Base-by-base conservation (phyloP, 352 stramenopile species). In the Bremia lactucae region DNA sequence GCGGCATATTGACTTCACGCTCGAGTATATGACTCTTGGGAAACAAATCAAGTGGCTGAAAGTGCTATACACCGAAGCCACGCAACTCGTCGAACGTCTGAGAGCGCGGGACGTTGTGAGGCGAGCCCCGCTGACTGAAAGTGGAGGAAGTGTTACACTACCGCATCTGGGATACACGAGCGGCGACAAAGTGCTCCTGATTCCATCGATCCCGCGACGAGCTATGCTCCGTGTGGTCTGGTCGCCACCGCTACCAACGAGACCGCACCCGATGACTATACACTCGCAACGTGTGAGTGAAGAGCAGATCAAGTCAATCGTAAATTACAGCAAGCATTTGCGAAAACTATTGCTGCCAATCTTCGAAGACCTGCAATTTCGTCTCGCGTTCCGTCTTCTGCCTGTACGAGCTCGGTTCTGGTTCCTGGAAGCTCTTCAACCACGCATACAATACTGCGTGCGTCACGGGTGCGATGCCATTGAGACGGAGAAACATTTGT, bases 321-420 rank as follows among this genome's bases (percentile, higher is more conserved):
- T 40, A 13, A 11, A 29, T 15, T 29, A 34, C 21, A 18, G 41
- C n/a, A 48, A 40, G 31, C 28, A 24, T 13, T 15, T 48, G 29
- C 41, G n/a, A 11, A 19, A 40, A 18, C 19, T 48, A 3, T 23
- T 49, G 8, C 31, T 49, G 16, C 42, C 42, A 11, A 20, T 50
- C 11, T 46, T 46, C 26, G 40, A 22, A 29, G 28, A 47, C 26
- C 40, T 47, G 6, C 40, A 38, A 19, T 47, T 28, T 5, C 23
- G 5, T 28, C 9, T 9, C 2, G 26, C 41, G 4, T 47, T 47
- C 29, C 41, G 41, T 24, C 41, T 40, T 23, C 41, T 48, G 13
- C 41, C 41, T 11, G 31, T 48, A 6, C 41, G 41, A 8, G 9
- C 41, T 2, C 41, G 41, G 0, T 47, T 47, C 22, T 47, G 29